Conservation (phyloP, 768 basidiomycete genomes). For the Dioszegia crocea region DNA sequence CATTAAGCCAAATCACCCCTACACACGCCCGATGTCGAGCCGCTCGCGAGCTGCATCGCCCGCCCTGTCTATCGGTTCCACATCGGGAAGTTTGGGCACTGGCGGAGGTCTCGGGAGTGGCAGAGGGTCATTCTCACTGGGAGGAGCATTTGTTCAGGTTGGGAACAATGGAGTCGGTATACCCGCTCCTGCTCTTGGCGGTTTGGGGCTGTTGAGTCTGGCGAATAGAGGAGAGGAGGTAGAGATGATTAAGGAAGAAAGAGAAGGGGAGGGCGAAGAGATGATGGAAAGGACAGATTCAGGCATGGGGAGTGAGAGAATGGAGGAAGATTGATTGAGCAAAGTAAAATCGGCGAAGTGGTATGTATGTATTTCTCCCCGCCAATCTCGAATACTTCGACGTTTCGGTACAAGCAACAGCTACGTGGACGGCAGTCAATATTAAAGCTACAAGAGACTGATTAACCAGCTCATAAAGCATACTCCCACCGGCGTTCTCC, state of each 20-base stretch:
- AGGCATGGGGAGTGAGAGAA: slow-evolving; percentile 13
- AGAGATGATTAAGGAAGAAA: slow-evolving; percentile 26
- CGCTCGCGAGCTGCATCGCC: slow-evolving; percentile 36
- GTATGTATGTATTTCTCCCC: too few species aligned
- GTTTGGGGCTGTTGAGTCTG: slow-evolving; percentile 38
- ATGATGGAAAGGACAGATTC: slow-evolving; percentile 23
- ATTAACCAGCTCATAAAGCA: too few species aligned
- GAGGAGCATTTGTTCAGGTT: slow-evolving; percentile 13
- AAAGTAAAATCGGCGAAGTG: too few species aligned
- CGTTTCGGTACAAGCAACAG: too few species aligned
- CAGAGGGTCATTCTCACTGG: slow-evolving; percentile 14
- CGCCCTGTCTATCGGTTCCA: slow-evolving; percentile 37
- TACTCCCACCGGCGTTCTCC: background rate
- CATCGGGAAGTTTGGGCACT: slow-evolving; percentile 23
- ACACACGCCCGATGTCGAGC: slow-evolving; percentile 27
- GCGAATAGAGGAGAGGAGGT: slow-evolving; percentile 18
- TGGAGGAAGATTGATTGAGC: slow-evolving; percentile 38
- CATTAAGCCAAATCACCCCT: slow-evolving; percentile 23
- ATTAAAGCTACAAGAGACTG: too few species aligned
- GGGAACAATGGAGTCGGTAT: slow-evolving; percentile 1
- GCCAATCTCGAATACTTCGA: too few species aligned
- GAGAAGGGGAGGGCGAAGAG: slow-evolving; percentile 15
- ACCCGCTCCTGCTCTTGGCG: slow-evolving; percentile 20
- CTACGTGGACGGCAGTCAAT: too few species aligned
- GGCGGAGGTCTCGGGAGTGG: slow-evolving; percentile 8